A percentile compares a stretch with the other conserved stretches of the same genome.
Evolutionary conservation across 805 yeast species (phyloP).

Genomic region (Crinitomyces ghanaensis): DNA sequence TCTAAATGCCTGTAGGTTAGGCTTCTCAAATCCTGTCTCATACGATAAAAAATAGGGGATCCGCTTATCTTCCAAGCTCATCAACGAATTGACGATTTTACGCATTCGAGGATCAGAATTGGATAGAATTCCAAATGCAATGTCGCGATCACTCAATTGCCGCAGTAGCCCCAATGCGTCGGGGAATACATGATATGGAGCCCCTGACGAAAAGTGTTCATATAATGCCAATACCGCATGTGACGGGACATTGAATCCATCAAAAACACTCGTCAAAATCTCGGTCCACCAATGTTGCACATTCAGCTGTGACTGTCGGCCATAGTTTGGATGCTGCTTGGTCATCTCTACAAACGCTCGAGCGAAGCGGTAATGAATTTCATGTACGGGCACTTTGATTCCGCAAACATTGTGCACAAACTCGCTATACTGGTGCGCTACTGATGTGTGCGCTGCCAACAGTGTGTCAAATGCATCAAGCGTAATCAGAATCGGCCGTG

Average conservation of each 20-base stretch:
- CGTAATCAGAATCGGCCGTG: slow-evolving; percentile 11
- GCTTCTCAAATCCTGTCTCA: slow-evolving; percentile 15
- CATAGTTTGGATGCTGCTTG: slow-evolving; percentile 13
- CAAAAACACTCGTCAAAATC: slow-evolving; percentile 8
- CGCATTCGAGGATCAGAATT: slow-evolving; percentile 16
- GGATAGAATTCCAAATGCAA: slow-evolving; percentile 12
- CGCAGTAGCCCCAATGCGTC: slow-evolving; percentile 9
- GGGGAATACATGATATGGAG: slow-evolving; percentile 11
- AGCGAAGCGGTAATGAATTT: slow-evolving; percentile 7
- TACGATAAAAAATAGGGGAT: slow-evolving; percentile 9
- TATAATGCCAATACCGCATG: slow-evolving; percentile 7
- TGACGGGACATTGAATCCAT: slow-evolving; percentile 1
- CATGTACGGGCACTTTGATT: slow-evolving; percentile 4
- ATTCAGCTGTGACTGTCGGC: slow-evolving; percentile 8
- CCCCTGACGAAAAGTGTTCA: slow-evolving; percentile 12
- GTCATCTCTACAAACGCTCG: slow-evolving; percentile 11
- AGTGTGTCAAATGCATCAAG: slow-evolving; percentile 18
- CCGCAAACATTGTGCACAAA: slow-evolving; percentile 8
- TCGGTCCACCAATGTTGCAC: slow-evolving; percentile 13
- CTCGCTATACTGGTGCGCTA: slow-evolving; percentile 12
- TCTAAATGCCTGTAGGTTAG: slow-evolving; percentile 10
- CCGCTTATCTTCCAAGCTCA: slow-evolving; percentile 6
- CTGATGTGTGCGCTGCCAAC: slow-evolving; percentile 12
- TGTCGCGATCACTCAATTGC: background rate
- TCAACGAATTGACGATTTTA: slow-evolving; percentile 7